These are phyloP conservation scores for Podaxis rugospora DNA, from an alignment of 768 basidiomycete genomes.

Conservation along the genomic window DNA sequence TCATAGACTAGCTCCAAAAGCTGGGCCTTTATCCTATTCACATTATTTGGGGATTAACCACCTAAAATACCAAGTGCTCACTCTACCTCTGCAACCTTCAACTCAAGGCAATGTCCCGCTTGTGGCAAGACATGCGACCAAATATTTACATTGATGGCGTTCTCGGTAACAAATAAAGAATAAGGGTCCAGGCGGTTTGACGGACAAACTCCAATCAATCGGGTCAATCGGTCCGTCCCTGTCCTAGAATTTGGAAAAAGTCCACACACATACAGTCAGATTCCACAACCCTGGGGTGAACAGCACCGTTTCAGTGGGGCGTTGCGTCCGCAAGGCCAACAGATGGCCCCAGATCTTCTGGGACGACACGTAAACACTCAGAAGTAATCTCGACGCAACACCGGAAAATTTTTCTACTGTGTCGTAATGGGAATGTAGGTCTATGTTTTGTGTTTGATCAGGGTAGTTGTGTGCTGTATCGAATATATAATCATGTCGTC, in stretches of 20 bases:
- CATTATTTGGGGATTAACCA: not conserved
- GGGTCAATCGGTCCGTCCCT: slow-evolving; percentile 9
- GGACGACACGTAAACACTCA: not conserved
- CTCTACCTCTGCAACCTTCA: not conserved
- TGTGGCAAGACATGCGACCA: not conserved
- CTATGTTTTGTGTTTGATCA: not conserved
- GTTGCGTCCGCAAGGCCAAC: not conserved
- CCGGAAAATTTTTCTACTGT: not conserved
- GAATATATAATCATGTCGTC: not conserved
- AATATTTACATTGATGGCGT: slow-evolving; percentile 5
- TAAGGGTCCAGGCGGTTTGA: not conserved
- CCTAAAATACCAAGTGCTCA: not conserved
- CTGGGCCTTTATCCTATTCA: not conserved
- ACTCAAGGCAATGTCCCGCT: not conserved
- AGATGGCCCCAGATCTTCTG: not conserved
- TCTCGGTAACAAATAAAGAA: slow-evolving; percentile 1
- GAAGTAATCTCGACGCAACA: not conserved
- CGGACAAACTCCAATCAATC: not conserved
- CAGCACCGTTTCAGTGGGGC: not conserved
- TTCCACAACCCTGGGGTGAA: slow-evolving; percentile 2
- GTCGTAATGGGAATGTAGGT: not conserved
- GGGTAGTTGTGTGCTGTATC: not conserved
- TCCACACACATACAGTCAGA: not conserved
- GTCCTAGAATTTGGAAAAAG: not conserved
- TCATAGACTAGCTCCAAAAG: not conserved